Base-by-base conservation (phyloP, 1,139 yeast genomes). In the Sugiyamaella novakii region DNA sequence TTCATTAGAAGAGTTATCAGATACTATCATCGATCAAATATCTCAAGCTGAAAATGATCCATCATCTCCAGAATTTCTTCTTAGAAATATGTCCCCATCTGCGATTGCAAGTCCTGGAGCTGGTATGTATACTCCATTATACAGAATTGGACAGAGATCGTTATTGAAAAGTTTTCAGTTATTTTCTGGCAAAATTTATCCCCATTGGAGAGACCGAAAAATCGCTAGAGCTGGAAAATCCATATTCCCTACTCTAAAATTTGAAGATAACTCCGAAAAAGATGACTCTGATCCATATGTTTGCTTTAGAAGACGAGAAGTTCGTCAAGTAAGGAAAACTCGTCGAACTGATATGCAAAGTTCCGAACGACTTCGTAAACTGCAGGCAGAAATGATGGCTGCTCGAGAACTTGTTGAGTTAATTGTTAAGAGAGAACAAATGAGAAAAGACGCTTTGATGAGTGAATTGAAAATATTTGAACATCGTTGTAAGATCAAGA, bases 211-310 rank as follows among this genome's bases (percentile, higher is more conserved):
- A 56, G 60, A 62, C 12, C 76, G 98, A 51, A 85, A 91, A 64
- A 75, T 89, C 19, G 79, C 71, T 44, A 75, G 89, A 51, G 72
- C 75, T 27, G 98, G 98, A 25, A 79, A 79, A 59, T 68, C 84
- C 8, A 78, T 94, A 34, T 79, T 80, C 59, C 96, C 98, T 1
- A 68, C 75, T 7, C 73, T 94, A 43, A 86, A 84, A 65, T 89
- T 87, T 64, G 98, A 91, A 69, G 94, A 87, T 60, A 88, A 87
- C 15, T 81, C 80, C 50, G 96, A 89, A 57, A 87, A 87, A 60
- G 97, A 91, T 62, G 98, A 92, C 62, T 81, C 79, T 53, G 98
- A 92, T 67, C 98, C 99, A 1, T 92, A 94, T 67, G 84, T 89
- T 39, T 88, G 97, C 71, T 92, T 94, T 73, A 80, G 99, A 63